Evolutionary conservation across 371 early-diverging fungal genomes (phyloP).

Genomic region (Nematocida parisii): DNA sequence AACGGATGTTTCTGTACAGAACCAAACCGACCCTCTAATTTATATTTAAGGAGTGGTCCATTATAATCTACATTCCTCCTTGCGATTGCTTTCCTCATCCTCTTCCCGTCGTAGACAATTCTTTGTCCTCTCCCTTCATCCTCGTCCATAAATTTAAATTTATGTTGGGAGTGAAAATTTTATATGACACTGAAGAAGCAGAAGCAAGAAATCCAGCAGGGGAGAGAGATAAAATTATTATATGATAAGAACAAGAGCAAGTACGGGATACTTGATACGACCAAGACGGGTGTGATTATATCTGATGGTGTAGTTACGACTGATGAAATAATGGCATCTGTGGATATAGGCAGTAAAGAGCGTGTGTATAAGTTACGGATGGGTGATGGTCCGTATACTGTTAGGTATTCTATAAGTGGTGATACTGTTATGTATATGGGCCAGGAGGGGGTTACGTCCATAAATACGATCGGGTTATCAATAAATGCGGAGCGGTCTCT

Average conservation of each 20-base stretch:
- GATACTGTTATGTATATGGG: conserved; percentile 73
- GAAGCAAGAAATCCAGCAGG: conserved; percentile 51
- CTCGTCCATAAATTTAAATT: conserved; percentile 41
- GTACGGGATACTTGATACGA: conserved; percentile 58
- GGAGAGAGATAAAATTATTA: conserved; percentile 44
- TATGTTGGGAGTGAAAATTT: not conserved
- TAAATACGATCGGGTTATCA: conserved; percentile 82
- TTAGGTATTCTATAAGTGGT: conserved; percentile 86
- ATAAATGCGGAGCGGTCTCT: conserved; percentile 81
- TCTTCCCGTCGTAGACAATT: conserved; percentile 73
- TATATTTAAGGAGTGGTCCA: conserved; percentile 75
- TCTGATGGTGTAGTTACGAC: conserved; percentile 78
- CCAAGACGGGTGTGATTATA: conserved; percentile 72
- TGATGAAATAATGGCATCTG: conserved; percentile 73
- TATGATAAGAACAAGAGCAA: conserved; percentile 34
- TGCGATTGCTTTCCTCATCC: conserved; percentile 86
- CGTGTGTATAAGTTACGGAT: conserved; percentile 82
- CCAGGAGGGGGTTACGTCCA: conserved; percentile 81
- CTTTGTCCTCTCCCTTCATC: conserved; percentile 32
- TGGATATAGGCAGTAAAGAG: conserved; percentile 76
- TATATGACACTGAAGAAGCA: conserved; percentile 50
- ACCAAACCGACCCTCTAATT: conserved; percentile 42
- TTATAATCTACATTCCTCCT: conserved; percentile 88
- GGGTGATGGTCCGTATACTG: conserved; percentile 78
- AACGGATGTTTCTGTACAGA: conserved; percentile 55